Evolutionary conservation across 106 monocot genomes (phyloP).

Genomic region (Platanthera guangdongensis): DNA sequence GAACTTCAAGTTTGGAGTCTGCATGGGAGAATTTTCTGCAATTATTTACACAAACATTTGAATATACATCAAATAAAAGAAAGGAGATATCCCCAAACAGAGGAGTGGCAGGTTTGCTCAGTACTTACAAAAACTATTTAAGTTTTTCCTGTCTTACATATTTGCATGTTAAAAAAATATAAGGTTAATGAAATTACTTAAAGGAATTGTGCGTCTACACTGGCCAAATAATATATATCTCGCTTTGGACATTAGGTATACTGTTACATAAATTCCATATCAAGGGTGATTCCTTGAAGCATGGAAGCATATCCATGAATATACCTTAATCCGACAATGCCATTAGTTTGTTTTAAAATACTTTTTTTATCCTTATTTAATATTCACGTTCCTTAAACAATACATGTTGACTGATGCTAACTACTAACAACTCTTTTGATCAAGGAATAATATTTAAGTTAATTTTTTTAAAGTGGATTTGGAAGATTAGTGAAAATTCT

Average conservation of each 20-base stretch:
- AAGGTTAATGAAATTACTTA: not conserved
- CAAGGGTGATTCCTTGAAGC: not conserved
- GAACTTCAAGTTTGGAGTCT: conserved; percentile 17
- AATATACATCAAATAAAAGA: conserved; percentile 51
- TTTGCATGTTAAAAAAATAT: not conserved
- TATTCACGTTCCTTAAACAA: not conserved
- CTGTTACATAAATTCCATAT: not conserved
- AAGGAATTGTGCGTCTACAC: not conserved
- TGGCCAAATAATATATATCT: not conserved
- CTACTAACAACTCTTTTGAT: too few relatives aligned
- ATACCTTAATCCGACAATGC: not conserved
- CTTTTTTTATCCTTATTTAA: not conserved
- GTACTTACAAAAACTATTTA: not conserved
- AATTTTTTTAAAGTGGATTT: not conserved
- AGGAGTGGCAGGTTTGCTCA: conserved; percentile 69
- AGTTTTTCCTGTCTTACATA: not conserved
- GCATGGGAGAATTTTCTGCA: conserved; percentile 38
- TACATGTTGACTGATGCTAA: not conserved
- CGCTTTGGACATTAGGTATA: not conserved
- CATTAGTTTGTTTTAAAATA: not conserved
- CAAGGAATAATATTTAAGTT: too few relatives aligned
- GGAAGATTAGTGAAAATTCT: not conserved
- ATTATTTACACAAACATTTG: conserved; percentile 53
- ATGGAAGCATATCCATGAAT: not conserved
- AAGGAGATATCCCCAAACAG: conserved; percentile 59